Evolutionary conservation across 1,284 basidiomycete species (phyloP).

Genomic region (Cystobasidium pallidum): DNA sequence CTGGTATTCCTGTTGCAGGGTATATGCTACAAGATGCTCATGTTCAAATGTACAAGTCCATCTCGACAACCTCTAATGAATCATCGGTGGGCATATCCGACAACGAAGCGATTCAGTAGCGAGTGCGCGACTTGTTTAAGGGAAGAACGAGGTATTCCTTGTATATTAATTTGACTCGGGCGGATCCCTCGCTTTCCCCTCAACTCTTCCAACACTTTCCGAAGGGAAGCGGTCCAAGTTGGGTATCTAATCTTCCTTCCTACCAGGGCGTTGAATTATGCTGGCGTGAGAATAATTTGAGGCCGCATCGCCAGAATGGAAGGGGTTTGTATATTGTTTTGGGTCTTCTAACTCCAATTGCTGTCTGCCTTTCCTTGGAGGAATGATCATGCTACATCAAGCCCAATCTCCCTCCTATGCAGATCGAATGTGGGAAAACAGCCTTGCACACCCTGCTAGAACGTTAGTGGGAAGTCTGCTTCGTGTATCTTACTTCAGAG

Average conservation of each 20-base stretch:
- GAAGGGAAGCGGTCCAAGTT: neutral
- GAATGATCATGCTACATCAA: no score
- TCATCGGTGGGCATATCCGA: constrained; percentile 17
- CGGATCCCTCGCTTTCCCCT: constrained; percentile 11
- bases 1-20: neutral
- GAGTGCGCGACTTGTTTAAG: constrained; percentile 15
- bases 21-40: no score
- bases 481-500: neutral
- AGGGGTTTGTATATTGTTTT: no score
- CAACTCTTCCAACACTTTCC: neutral
- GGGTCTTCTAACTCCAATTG: no score
- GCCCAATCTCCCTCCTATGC: no score
- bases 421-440: no score
- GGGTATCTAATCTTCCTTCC: constrained; percentile 10
- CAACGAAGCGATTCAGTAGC: constrained; percentile 26
- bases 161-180: constrained; percentile 4
- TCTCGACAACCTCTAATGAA: constrained; percentile 22
- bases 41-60: constrained; percentile 19
- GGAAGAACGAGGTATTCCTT: constrained; percentile 6
- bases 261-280: constrained; percentile 24
- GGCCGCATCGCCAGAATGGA: constrained; percentile 30
- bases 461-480: neutral
- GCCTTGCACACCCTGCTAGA: neutral
- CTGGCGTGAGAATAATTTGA: constrained; percentile 10
- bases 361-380: no score